Base-by-base conservation (phyloP, 441 rosid genomes). In the Manihot esculenta region DNA sequence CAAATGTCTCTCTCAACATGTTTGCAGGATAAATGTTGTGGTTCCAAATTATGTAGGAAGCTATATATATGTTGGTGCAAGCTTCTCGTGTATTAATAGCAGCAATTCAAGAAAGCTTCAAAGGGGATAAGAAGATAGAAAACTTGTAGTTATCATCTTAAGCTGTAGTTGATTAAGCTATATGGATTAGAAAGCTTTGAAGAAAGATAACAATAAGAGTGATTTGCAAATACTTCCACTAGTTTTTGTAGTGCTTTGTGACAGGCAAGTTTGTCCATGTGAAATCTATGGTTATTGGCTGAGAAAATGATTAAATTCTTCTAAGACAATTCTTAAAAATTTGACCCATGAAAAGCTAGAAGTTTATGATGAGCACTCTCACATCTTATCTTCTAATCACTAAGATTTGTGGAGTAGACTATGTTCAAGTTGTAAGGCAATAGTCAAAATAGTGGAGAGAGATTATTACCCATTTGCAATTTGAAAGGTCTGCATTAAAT, bases 171-270 rank as follows among this genome's bases (percentile, higher is more conserved):
- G 63, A 69, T 30, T 44, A 49, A 24, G 53, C 72, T n/a, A 33
- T 12, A 41, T 55, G 49, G 27, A n/a, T 75, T 68, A 62, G 77
- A 75, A 83, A 74, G 76, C 85, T 76, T 78, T 15, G 45, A 83
- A 76, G 84, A 57, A 76, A 83, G 77, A 74, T 20, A 82, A 33
- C 38, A 33, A 33, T 3, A 33, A 33, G 38, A 7, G 38, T 33
- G 38, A 33, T 33, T 33, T 33, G 77, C 64, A 69, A 60, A 64
- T 18, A 18, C 26, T 47, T 18, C 57, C 56, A 20, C 62, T 23
- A 10, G 0, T 1, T 30, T n/a, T 3, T 20, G 26, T 38, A 62
- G 11, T 62, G 14, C 30, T 42, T 44, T 12, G 1, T 13, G 27
- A 48, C 41, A 63, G 21, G 10, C 9, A 1, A 8, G 24, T 45